Evolutionary conservation across 169 alveolate species (phyloP).

Genomic region (Plasmodium reichenowi): DNA sequence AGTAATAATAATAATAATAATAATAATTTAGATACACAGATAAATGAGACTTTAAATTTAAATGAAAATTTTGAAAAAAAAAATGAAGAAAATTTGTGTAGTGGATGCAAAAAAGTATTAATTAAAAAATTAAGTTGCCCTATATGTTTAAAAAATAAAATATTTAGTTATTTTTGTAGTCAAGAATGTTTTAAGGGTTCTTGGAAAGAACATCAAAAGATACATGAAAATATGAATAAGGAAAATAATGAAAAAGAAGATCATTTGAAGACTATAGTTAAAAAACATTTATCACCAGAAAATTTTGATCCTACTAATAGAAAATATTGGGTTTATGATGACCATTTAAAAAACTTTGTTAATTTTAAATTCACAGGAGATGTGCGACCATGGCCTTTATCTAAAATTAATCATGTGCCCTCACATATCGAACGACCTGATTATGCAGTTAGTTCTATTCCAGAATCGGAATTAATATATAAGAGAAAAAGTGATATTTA

Average conservation of each 20-base stretch:
- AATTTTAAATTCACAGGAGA: conserved; percentile 93
- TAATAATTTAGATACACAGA: not conserved
- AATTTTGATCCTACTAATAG: conserved; percentile 34
- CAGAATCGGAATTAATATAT: conserved; percentile 90
- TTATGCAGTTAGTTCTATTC: conserved; percentile 95
- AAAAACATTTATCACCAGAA: conserved; percentile 22
- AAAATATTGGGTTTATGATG: conserved; percentile 34
- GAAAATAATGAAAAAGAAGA: conserved; percentile 13
- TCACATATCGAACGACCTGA: conserved; percentile 96
- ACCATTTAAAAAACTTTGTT: conserved; percentile 80
- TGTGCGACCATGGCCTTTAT: conserved; percentile 94
- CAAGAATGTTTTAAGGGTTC: conserved; percentile 95
- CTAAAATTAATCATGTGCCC: conserved; percentile 93
- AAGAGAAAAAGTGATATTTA: conserved; percentile 78
- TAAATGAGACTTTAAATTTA: not conserved
- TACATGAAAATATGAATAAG: conserved; percentile 87
- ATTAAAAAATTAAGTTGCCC: conserved; percentile 84
- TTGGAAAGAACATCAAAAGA: conserved; percentile 93
- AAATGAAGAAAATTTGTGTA: conserved; percentile 45
- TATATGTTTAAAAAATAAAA: conserved; percentile 77
- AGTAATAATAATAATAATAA: not conserved
- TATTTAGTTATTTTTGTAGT: conserved; percentile 93
- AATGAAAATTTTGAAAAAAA: not conserved
- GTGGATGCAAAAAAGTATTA: conserved; percentile 78
- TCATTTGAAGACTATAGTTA: conserved; percentile 5